Base-by-base conservation (phyloP, 345 rosid species). In the Eucalyptus globulus region DNA sequence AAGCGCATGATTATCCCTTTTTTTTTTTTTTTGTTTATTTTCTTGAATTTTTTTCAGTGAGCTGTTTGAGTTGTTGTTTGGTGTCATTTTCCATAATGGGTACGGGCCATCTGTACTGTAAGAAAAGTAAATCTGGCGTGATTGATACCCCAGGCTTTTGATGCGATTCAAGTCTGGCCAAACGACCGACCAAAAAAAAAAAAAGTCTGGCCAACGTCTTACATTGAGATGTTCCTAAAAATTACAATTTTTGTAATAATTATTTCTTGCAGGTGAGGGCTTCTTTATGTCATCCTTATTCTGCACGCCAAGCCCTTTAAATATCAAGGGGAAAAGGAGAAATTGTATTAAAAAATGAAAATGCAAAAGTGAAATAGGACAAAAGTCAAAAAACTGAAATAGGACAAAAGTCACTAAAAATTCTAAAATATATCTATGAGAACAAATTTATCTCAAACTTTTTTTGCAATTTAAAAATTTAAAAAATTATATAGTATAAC, bases 401-500 rank as follows among this genome's bases (percentile, higher is more conserved):
- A 56, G 26, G 26, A 56, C 0, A 56, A 56, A 24, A 24, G 27
- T 24, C 3, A 22, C 62, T 53, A 53, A 53, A 53, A 53, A 53
- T 3, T 53, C 24, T 19, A 53, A 19, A 53, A 53, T 53, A 56
- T 56, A 56, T 54, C 2, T 54, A 0, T 1, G 4, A 54, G 0
- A 9, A 22, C 27, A 21, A 1, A 54, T 22, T 54, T 54, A 54
- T 24, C 12, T 21, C 26, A 56, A 54, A 2, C 0, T 22, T 21
- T 8, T 56, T 56, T 22, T 56, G 0, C 1, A 21, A 56, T 21
- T 22, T 9, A 8, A 56, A 56, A 56, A 17, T 7, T 3, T 0
- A 22, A 4, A 7, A 7, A 53, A 4, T 53, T 53, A 53, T 53
- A 53, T 53, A 53, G 22, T 19, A 4, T 53, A 53, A 7, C 9